Base-by-base conservation (phyloP, 1,139 yeast genomes). In the Geotrichum macrosporum region DNA sequence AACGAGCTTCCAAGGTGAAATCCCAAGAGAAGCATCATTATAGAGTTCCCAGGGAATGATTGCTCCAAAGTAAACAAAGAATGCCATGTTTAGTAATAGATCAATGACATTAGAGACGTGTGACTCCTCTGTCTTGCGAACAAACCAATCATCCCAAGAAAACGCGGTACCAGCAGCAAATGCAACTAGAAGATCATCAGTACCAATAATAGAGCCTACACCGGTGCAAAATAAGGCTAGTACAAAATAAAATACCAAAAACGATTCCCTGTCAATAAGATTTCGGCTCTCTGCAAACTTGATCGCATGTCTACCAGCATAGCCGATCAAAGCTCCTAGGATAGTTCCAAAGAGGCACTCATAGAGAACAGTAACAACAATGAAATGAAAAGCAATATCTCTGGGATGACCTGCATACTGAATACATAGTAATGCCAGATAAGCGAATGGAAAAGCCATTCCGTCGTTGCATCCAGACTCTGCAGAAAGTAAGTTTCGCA, bases 391-490 rank as follows among this genome's bases (percentile, higher is more conserved):
- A 26, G 89, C 79, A 54, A 89, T 84, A 53, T 78, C 80, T 1
- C 77, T 74, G 1, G 80, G 74, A 44, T 85, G 64, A 3, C 88
- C 88, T 5, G 75, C 72, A 61, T 86, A 80, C 19, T 80, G 65
- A 46, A 88, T 78, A 41, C 88, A 64, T 59, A 81, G 75, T 47
- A 88, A 64, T 0, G 95, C 81, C 44, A 89, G 69, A 58, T 74
- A 88, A 35, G 88, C 86, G 62, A 92, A 92, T 0, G 98, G 98
- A 63, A 88, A 89, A 0, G 98, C 97, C 94, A 92, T 85, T 47
- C 98, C 98, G 62, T 92, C 98, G 66, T 92, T 92, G 67, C 96
- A 89, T 8, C 95, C 97, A 0, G 96, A 87, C 63, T 92, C 98
- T 0, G 97, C 96, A 26, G 94, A 79, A 36, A 92, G 69, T 44